Percentiles rank a stretch among this genome's conserved stretches.
Conservation (phyloP, 106 monocot genomes). For the Agapanthus africanus region DNA sequence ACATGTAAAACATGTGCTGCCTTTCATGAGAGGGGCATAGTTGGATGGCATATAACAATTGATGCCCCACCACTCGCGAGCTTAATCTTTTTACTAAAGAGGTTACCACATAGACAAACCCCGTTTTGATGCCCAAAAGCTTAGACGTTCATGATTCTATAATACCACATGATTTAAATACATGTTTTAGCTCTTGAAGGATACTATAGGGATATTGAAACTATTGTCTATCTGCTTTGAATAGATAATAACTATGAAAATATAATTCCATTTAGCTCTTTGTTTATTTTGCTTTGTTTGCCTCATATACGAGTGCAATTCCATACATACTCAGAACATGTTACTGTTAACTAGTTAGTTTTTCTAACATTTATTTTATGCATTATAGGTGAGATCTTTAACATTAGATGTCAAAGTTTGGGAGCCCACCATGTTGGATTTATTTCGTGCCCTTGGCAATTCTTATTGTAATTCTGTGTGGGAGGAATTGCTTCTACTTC, state of each 20-base stretch:
- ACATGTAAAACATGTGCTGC: too few relatives aligned
- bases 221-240: not conserved
- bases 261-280: not conserved
- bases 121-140: not conserved
- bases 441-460: conserved; percentile 79
- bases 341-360: not conserved
- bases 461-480: conserved; percentile 86
- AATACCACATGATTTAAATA: not conserved
- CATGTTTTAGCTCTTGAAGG: not conserved
- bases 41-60: too few relatives aligned
- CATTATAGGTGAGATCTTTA: conserved; percentile 71
- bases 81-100: too few relatives aligned
- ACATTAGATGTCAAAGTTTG: conserved; percentile 90
- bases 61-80: too few relatives aligned
- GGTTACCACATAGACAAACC: too few relatives aligned
- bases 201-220: not conserved
- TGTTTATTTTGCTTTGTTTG: not conserved
- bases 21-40: too few relatives aligned
- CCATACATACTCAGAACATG: too few relatives aligned
- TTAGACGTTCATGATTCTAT: not conserved
- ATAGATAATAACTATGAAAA: not conserved
- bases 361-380: not conserved
- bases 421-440: conserved; percentile 73
- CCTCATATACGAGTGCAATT: too few relatives aligned
- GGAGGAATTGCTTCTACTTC: conserved; percentile 60